phyloP scores from a whole-genome alignment of 345 rosid species.

The Gossypium raimondii region DNA sequence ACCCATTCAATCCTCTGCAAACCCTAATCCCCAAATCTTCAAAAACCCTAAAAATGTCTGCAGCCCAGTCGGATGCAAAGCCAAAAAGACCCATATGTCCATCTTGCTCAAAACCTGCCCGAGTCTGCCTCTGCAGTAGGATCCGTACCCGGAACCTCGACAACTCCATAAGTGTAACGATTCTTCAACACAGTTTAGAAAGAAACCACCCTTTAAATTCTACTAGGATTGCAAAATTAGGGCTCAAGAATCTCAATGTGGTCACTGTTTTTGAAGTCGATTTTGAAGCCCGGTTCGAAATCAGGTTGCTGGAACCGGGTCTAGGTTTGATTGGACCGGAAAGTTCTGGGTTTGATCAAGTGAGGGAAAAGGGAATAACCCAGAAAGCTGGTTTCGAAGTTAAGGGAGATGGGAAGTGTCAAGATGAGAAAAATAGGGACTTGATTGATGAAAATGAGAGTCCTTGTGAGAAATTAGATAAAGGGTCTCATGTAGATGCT shows the following conservation, averaged over 20 bases:
- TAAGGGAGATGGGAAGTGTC: conserved; percentile 14
- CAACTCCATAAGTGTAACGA: conserved; percentile 60
- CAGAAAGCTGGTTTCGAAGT: conserved; percentile 16
- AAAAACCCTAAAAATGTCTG: conserved; percentile 44
- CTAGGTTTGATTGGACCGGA: conserved; percentile 18
- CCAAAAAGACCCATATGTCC: conserved; percentile 65
- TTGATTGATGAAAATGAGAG: conserved; percentile 14
- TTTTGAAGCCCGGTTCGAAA: conserved; percentile 45
- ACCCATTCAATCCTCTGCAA: conserved; percentile 6
- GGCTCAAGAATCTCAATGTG: conserved; percentile 54
- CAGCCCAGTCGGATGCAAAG: conserved; percentile 27
- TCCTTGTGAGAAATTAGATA: background rate
- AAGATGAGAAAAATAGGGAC: conserved; percentile 14
- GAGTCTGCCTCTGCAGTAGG: conserved; percentile 63
- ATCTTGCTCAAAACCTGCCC: conserved; percentile 56
- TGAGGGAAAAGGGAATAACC: background rate
- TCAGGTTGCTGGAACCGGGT: conserved; percentile 33
- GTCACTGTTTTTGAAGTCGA: conserved; percentile 59
- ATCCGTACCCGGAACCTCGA: conserved; percentile 45
- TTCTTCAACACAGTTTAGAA: conserved; percentile 80
- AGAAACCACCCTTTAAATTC: conserved; percentile 77
- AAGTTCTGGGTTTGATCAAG: conserved; percentile 19
- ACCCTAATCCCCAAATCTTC: conserved; percentile 15
- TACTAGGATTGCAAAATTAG: conserved; percentile 63
- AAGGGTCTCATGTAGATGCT: background rate